These are phyloP conservation scores for Termitomyces sp. DNA, from an alignment of 768 basidiomycete genomes.

Conservation along the genomic window DNA sequence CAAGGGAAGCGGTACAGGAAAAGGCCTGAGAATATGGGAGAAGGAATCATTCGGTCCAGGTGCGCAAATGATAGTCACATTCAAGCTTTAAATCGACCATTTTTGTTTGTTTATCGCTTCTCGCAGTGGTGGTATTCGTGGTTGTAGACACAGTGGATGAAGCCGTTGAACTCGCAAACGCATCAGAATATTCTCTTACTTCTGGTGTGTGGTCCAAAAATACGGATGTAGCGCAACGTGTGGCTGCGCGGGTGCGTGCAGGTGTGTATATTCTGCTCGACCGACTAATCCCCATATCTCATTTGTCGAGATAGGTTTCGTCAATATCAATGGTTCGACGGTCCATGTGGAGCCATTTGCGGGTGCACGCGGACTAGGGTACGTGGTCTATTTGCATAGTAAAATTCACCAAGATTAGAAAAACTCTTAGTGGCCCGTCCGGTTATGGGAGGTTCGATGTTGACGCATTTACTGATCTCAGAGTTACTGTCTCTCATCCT, in stretches of 20 bases:
- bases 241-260: conserved; percentile 42
- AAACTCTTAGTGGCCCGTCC: conserved; percentile 28
- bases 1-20: conserved; percentile 35
- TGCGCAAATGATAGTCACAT: conserved; percentile 11
- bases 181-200: conserved; percentile 43
- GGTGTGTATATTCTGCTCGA: conserved; percentile 23
- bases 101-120: not conserved
- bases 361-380: conserved; percentile 42
- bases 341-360: conserved; percentile 36
- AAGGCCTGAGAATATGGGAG: conserved; percentile 43
- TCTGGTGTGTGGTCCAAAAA: conserved; percentile 49
- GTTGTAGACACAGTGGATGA: conserved; percentile 45
- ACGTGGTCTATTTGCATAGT: conserved; percentile 13
- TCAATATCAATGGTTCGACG: conserved; percentile 51
- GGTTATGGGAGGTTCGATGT: conserved; percentile 51
- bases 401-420: not conserved
- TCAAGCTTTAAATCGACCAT: not conserved
- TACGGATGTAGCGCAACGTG: conserved; percentile 32
- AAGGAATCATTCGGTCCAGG: conserved; percentile 61
- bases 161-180: conserved; percentile 50
- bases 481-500: conserved; percentile 38
- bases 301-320: conserved; percentile 30
- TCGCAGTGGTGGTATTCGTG: conserved; percentile 36
- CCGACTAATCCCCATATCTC: not conserved
- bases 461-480: conserved; percentile 42